Base-by-base conservation (phyloP, 2,329 filamentous ascomycete species). In the Fusarium sp. region DNA sequence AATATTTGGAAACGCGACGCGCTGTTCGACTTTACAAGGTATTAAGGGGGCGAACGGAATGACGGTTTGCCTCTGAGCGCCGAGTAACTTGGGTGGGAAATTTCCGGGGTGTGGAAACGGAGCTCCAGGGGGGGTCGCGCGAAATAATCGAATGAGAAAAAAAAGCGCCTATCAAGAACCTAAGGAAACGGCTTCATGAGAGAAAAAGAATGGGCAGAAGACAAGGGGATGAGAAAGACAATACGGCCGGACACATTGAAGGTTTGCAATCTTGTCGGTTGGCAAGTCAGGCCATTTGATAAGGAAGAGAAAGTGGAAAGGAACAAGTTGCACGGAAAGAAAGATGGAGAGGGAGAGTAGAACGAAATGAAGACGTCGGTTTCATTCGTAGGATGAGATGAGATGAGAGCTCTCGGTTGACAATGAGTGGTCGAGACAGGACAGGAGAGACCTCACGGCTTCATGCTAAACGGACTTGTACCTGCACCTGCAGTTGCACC, bases 161-260 rank as follows among this genome's bases (percentile, higher is more conserved):
- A 67, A 56, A 54, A 19, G 59, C 21, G 61, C 56, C 53, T 70
- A 70, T 64, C 23, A 14, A 62, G 55, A 69, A 62, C 23, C 59
- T 63, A 71, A 69, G 59, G 54, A 50, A 69, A 72, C 62, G 63
- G 65, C 69, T 67, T 73, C 73, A 76, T 73, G 61, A 67, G 58
- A 69, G 64, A 65, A 70, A 73, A 70, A 57, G 63, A 74, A 66
- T 59, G 71, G 63, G 68, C 62, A 65, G 51, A 52, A 58, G 59
- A 68, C 50, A 57, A 66, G 45, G 57, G 66, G 49, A 62, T 68
- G 40, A 50, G 55, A 67, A 66, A 42, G 63, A 70, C 59, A 72
- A 72, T 73, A 68, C 70, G 70, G 72, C 72, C 71, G 68, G 68
- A 75, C 70, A 74, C 77, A 79, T 79, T 69, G 76, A 62, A 52